Percentiles rank a stretch among this genome's conserved stretches.
Evolutionary conservation across 2,329 filamentous ascomycete species (phyloP).

Genomic region (Chaetomium strumarium): DNA sequence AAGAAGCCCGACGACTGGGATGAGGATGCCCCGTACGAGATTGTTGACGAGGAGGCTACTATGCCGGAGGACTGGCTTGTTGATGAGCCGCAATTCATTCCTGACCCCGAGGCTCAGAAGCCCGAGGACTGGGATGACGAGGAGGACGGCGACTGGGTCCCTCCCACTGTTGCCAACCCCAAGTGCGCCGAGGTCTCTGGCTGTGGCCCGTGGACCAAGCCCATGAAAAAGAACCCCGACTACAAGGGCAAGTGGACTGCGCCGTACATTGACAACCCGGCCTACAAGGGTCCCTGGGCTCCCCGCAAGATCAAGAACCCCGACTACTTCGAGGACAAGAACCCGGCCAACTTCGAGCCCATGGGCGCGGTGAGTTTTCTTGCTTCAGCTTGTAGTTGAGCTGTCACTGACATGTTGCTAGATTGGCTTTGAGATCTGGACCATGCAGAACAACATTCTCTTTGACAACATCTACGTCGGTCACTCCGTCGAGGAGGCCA

Average conservation of each 20-base stretch:
- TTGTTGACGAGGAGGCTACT: slow-evolving; percentile 85
- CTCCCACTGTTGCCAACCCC: slow-evolving; percentile 87
- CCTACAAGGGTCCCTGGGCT: slow-evolving; percentile 93
- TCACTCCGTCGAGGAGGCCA: slow-evolving; percentile 89
- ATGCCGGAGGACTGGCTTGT: slow-evolving; percentile 96
- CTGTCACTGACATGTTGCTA: slow-evolving; percentile 31
- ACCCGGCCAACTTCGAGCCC: slow-evolving; percentile 91
- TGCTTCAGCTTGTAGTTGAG: background rate
- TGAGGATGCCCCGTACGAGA: slow-evolving; percentile 94
- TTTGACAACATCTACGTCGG: slow-evolving; percentile 99
- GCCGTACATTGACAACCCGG: slow-evolving; percentile 91
- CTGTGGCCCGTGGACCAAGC: slow-evolving; percentile 87
- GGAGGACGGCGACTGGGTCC: slow-evolving; percentile 96
- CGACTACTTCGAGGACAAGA: slow-evolving; percentile 94
- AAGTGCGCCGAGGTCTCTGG: slow-evolving; percentile 92
- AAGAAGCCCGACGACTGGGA: slow-evolving; percentile 99
- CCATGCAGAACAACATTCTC: slow-evolving; percentile 97
- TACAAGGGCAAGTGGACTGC: slow-evolving; percentile 99
- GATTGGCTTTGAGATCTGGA: slow-evolving; percentile 99
- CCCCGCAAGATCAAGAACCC: slow-evolving; percentile 97
- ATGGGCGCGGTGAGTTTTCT: slow-evolving; percentile 79
- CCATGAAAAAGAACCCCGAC: slow-evolving; percentile 86
- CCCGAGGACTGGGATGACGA: slow-evolving; percentile 99
- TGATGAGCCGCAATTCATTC: slow-evolving; percentile 72
- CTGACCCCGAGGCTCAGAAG: slow-evolving; percentile 94